A percentile compares a stretch with the other conserved stretches of the same genome.
Conservation (phyloP, 331 rosid species). For the Acacia concinna region DNA sequence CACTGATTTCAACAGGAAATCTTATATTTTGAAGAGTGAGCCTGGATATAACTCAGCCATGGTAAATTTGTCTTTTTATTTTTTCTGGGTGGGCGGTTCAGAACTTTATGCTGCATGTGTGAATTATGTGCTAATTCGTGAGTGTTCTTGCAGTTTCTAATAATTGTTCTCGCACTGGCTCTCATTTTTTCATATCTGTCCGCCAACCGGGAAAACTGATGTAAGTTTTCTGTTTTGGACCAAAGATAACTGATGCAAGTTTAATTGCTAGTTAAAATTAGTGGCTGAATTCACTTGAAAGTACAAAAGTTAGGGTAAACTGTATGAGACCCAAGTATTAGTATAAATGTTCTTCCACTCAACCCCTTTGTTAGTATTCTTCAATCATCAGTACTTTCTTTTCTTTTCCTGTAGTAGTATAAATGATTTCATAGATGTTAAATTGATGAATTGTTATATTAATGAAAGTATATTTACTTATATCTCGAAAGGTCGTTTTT, state of each 20-base stretch:
- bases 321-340: not conserved
- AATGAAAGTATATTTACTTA: not conserved
- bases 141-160: conserved; percentile 60
- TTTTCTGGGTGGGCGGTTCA: not conserved
- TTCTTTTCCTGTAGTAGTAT: not conserved
- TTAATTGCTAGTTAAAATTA: not conserved
- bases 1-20: conserved; percentile 54
- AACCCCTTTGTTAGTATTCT: not conserved
- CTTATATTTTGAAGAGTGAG: conserved; percentile 47
- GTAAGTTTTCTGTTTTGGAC: conserved; percentile 34
- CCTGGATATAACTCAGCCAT: conserved; percentile 48
- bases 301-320: not conserved
- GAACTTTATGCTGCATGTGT: conserved; percentile 16
- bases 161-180: conserved; percentile 55
- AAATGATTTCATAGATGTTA: not conserved
- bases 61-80: conserved; percentile 44
- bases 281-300: conserved; percentile 1
- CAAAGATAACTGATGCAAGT: conserved; percentile 47
- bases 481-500: not conserved
- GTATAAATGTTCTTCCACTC: not conserved
- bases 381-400: not conserved
- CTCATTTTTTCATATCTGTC: conserved; percentile 62
- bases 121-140: conserved; percentile 27
- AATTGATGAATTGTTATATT: not conserved
- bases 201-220: conserved; percentile 46